Conservation (phyloP, 257 asterid species). For the Solanum pinnatisectum region DNA sequence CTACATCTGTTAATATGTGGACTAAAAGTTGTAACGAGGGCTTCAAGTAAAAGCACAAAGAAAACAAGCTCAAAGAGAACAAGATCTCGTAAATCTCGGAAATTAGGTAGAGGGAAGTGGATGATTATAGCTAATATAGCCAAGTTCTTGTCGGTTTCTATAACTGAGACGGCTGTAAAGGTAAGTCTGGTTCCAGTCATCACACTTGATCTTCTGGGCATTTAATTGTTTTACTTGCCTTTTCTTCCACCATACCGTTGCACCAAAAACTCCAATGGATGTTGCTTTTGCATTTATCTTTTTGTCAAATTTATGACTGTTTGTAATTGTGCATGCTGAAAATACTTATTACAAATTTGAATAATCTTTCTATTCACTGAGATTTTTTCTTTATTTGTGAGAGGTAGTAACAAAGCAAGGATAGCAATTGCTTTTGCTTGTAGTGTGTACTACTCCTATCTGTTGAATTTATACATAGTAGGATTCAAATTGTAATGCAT, state of each 20-base stretch:
- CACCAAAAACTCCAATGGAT: not conserved
- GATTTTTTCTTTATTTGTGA: not conserved
- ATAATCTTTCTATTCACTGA: not conserved
- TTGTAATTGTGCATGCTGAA: not conserved
- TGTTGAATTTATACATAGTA: not conserved
- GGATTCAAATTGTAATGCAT: not conserved
- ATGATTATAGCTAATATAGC: conserved; percentile 87
- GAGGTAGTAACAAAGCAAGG: not conserved
- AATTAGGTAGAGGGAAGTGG: conserved; percentile 89
- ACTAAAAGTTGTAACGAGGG: conserved; percentile 76
- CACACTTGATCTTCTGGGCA: not conserved
- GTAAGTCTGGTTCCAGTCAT: conserved; percentile 25
- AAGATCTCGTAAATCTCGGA: conserved; percentile 45
- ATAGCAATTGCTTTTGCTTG: not conserved
- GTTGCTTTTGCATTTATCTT: not conserved
- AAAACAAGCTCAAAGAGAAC: conserved; percentile 20
- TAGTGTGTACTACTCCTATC: not conserved
- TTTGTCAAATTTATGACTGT: not conserved
- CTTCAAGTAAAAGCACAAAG: conserved; percentile 57
- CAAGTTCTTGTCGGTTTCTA: conserved; percentile 74
- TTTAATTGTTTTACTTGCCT: not conserved
- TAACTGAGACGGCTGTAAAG: conserved; percentile 71
- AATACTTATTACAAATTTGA: not conserved
- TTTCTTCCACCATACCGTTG: not conserved
- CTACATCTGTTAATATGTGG: conserved; percentile 76